phyloP scores from a whole-genome alignment of 345 rosid genomes.

The Angophora floribunda region DNA sequence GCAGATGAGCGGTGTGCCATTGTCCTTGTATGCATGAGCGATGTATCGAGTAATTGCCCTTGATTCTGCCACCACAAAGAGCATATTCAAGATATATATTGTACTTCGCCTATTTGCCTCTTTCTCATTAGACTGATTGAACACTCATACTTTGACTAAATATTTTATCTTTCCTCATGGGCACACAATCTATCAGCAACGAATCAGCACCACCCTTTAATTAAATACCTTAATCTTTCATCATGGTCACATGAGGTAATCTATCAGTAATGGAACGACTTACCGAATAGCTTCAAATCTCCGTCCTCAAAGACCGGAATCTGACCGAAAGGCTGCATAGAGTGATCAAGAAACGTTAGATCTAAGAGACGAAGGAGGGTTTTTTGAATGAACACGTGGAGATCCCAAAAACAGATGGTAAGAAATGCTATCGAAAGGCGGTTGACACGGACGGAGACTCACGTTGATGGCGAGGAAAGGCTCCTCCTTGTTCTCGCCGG shows the following conservation, averaged over 20 bases:
- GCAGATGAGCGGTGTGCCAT: conserved; percentile 51
- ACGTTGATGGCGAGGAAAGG: conserved; percentile 4
- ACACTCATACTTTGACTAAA: background rate
- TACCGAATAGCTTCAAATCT: conserved; percentile 65
- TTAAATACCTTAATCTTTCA: background rate
- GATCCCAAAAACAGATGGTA: background rate
- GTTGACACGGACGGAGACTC: background rate
- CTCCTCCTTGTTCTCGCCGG: conserved; percentile 17
- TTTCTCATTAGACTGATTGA: background rate
- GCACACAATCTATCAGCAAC: no score
- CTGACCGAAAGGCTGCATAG: conserved; percentile 67
- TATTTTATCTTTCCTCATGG: background rate
- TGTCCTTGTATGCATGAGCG: conserved; percentile 23
- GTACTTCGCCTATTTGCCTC: background rate
- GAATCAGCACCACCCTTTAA: no score
- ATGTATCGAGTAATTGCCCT: conserved; percentile 67
- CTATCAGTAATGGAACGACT: background rate
- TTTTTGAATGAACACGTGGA: background rate
- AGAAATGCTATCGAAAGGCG: conserved; percentile 4
- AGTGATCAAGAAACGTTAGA: conserved; percentile 38
- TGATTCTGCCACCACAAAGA: conserved; percentile 40
- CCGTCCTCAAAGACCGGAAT: conserved; percentile 63
- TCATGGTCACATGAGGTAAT: background rate
- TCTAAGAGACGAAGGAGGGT: conserved; percentile 16
- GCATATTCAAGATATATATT: background rate